Percentiles rank a stretch among this genome's conserved stretches.
Conservation (phyloP, 73 alveolate genomes). For the Paramecium biaurelia region DNA sequence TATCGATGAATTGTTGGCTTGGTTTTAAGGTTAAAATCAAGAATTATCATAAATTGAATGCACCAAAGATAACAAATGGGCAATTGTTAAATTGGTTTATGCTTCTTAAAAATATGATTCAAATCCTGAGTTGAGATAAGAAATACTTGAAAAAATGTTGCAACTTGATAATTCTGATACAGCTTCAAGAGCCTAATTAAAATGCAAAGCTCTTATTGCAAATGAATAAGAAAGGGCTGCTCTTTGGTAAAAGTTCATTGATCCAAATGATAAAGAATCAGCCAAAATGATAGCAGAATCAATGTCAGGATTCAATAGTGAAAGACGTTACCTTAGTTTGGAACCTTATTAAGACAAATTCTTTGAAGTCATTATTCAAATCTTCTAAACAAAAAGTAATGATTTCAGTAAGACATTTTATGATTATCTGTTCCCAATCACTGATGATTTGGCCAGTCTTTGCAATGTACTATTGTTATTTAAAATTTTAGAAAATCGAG, state of each 20-base stretch:
- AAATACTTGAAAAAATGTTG: background rate
- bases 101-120: conserved; percentile 7
- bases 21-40: conserved; percentile 49
- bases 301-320: conserved; percentile 56
- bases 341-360: conserved; percentile 53
- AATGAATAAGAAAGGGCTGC: conserved; percentile 48
- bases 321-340: conserved; percentile 12
- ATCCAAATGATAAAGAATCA: conserved; percentile 49
- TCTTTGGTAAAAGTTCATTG: conserved; percentile 43
- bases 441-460: conserved; percentile 56
- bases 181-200: background rate
- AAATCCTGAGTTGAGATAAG: conserved; percentile 20
- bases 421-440: conserved; percentile 46
- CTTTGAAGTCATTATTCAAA: conserved; percentile 35
- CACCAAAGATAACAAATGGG: conserved; percentile 50
- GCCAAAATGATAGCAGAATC: conserved; percentile 34
- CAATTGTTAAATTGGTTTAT: conserved; percentile 54
- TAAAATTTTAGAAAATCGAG: background rate
- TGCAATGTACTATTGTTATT: background rate
- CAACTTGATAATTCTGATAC: conserved; percentile 4
- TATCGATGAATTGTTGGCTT: conserved; percentile 28
- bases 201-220: conserved; percentile 7
- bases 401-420: conserved; percentile 53
- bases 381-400: conserved; percentile 23
- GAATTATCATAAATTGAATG: conserved; percentile 44